A percentile compares a stretch with the other conserved stretches of the same genome.
phyloP scores from a whole-genome alignment of 139 green algal genomes.

The Microglena sp. region DNA sequence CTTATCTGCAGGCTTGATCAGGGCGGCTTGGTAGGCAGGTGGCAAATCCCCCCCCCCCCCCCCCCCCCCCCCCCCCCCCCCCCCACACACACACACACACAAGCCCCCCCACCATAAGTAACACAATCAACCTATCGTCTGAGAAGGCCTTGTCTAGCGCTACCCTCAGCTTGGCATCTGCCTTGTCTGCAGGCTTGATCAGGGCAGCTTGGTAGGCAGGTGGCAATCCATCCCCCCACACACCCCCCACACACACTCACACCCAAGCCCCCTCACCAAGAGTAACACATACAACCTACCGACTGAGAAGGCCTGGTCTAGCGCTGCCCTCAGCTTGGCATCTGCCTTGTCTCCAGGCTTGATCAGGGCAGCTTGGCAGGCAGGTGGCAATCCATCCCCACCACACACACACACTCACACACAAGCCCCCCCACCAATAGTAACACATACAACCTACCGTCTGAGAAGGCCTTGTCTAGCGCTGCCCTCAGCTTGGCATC shows the following conservation, averaged over 20 bases:
- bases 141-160: constrained; percentile 7
- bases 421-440: too few species aligned
- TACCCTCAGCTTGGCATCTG: not conserved
- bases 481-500: not conserved
- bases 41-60: too few species aligned
- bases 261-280: too few species aligned
- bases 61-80: too few species aligned
- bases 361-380: constrained; percentile 64
- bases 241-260: too few species aligned
- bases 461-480: constrained; percentile 11
- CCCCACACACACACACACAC: too few species aligned
- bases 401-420: too few species aligned
- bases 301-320: constrained; percentile 51
- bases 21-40: constrained; percentile 46
- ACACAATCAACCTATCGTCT: too few species aligned
- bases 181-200: constrained; percentile 2
- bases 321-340: constrained; percentile 46
- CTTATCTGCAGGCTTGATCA: constrained; percentile 69
- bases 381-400: constrained; percentile 84
- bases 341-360: constrained; percentile 57
- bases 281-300: too few species aligned
- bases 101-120: too few species aligned
- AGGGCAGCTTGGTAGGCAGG: constrained; percentile 5
- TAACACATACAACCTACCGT: too few species aligned
- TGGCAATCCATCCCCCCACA: too few species aligned